Evolutionary conservation across 345 rosid genomes (phyloP).

Genomic region (Kandelia obovata): DNA sequence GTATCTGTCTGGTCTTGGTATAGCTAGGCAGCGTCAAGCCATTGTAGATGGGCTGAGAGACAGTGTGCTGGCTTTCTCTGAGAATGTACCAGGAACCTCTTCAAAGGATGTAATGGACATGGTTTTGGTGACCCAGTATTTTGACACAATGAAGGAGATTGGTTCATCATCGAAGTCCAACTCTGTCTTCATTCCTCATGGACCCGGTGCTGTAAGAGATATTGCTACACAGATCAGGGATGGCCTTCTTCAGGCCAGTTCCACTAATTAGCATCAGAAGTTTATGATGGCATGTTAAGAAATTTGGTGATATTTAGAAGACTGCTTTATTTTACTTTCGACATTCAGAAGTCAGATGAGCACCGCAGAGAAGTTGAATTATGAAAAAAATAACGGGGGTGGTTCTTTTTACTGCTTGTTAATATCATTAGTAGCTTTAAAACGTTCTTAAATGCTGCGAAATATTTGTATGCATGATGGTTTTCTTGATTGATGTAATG

Average conservation of each 20-base stretch:
- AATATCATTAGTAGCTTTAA: too few relatives aligned
- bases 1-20: constrained; percentile 23
- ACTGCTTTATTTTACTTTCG: background rate
- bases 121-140: constrained; percentile 23
- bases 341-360: background rate
- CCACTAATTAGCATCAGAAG: background rate
- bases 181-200: constrained; percentile 21
- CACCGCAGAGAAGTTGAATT: too few relatives aligned
- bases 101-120: constrained; percentile 27
- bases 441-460: too few relatives aligned
- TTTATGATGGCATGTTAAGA: background rate
- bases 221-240: constrained; percentile 22
- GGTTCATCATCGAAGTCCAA: constrained; percentile 24
- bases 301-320: background rate
- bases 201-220: constrained; percentile 20
- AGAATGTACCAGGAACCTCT: constrained; percentile 18
- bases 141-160: constrained; percentile 26
- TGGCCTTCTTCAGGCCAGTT: constrained; percentile 20
- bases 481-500: too few relatives aligned
- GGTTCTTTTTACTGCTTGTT: too few relatives aligned
- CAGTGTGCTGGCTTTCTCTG: constrained; percentile 22
- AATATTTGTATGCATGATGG: too few relatives aligned
- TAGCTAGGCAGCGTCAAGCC: constrained; percentile 26
- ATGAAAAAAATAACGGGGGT: too few relatives aligned
- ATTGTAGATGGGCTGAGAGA: constrained; percentile 27